Percentiles rank a stretch among this genome's conserved stretches.
Conservation (phyloP, 176 grass and related monocot genomes). For the Coix lacrymajobi region DNA sequence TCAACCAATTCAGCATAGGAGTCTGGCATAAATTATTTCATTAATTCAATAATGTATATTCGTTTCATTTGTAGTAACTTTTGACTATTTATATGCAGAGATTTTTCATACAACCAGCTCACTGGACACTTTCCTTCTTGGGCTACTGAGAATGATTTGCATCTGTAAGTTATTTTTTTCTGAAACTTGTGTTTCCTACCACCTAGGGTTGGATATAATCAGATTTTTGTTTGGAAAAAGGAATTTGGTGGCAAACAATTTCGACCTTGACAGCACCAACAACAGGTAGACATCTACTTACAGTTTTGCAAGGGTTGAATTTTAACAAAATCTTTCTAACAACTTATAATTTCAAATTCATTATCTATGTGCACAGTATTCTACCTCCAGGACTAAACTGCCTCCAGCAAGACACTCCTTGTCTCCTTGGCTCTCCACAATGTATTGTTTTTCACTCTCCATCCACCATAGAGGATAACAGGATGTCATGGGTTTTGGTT, state of each 20-base stretch:
- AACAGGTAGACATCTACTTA: constrained; percentile 33
- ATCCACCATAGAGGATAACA: neutral
- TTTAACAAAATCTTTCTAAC: neutral
- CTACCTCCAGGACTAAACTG: constrained; percentile 57
- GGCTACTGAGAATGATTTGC: constrained; percentile 39
- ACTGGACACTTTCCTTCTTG: constrained; percentile 70
- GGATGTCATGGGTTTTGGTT: neutral
- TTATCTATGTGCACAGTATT: constrained; percentile 18
- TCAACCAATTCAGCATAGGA: neutral
- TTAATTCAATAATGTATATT: neutral
- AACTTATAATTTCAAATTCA: neutral
- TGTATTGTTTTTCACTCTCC: constrained; percentile 40
- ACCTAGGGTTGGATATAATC: neutral
- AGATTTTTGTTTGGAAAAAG: constrained; percentile 21
- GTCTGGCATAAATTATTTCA: neutral
- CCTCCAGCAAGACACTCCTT: constrained; percentile 68
- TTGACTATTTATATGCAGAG: constrained; percentile 41
- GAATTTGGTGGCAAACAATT: constrained; percentile 77
- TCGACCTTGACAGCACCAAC: constrained; percentile 29
- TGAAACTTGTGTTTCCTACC: neutral
- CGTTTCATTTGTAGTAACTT: neutral
- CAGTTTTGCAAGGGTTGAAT: neutral
- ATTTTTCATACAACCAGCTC: constrained; percentile 90
- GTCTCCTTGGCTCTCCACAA: constrained; percentile 52
- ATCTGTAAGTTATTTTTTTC: constrained; percentile 50